Percentiles rank a stretch among this genome's conserved stretches.
Conservation (phyloP, 73 alveolate species). For the Paramecium tetraurelia region DNA sequence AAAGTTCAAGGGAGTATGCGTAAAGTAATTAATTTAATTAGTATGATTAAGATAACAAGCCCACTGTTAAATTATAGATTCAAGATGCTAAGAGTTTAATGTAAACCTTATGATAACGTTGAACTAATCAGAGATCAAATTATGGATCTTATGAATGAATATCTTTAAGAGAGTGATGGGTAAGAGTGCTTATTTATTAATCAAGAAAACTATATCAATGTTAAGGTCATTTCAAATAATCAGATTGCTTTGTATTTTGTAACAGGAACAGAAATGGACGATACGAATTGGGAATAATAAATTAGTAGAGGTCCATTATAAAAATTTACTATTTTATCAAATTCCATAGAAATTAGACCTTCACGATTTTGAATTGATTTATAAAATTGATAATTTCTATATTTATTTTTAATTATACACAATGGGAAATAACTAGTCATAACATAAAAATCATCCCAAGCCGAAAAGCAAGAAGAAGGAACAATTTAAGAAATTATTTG, state of each 20-base stretch:
- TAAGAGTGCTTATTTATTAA: background rate
- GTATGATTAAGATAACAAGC: constrained; percentile 35
- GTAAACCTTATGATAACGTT: constrained; percentile 15
- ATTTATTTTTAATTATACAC: background rate
- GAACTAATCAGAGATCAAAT: background rate
- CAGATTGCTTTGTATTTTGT: constrained; percentile 1
- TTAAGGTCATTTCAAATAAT: background rate
- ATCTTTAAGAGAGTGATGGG: constrained; percentile 46
- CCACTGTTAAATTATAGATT: constrained; percentile 14
- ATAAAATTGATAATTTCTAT: background rate
- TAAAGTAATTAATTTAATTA: background rate
- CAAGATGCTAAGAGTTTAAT: constrained; percentile 14
- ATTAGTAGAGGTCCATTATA: background rate
- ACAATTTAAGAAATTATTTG: background rate
- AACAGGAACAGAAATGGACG: constrained; percentile 30
- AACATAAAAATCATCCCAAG: background rate
- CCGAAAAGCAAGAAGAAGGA: background rate
- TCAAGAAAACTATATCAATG: constrained; percentile 20
- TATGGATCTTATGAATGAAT: constrained; percentile 29
- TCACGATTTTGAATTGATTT: background rate
- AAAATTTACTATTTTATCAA: background rate
- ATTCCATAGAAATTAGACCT: constrained; percentile 39
- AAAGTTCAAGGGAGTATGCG: background rate
- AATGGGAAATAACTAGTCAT: background rate
- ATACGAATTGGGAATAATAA: background rate